These are phyloP conservation scores for Carex sylvatica DNA, from an alignment of 202 grass and related monocot genomes.

Conservation along the genomic window DNA sequence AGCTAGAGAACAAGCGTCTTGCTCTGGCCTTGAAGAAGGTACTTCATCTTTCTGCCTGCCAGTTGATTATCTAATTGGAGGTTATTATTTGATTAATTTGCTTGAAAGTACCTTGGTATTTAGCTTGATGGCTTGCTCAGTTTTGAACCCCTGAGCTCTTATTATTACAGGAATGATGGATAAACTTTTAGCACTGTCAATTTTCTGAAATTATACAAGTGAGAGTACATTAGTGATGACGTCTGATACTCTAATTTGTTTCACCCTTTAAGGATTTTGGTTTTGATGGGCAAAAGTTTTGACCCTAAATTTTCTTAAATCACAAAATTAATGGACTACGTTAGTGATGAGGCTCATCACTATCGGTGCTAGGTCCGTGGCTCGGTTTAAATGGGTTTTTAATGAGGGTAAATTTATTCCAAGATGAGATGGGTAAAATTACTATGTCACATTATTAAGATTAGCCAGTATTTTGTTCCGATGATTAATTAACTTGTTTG, in stretches of 20 bases:
- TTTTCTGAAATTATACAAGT: neutral
- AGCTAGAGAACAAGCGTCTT: slow-evolving; percentile 86
- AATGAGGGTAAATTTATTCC: neutral
- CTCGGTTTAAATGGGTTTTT: neutral
- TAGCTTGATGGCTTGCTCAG: neutral
- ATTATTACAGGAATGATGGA: neutral
- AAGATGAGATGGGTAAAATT: neutral
- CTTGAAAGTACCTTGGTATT: neutral
- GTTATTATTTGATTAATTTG: neutral
- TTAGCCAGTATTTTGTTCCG: neutral
- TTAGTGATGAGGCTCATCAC: neutral
- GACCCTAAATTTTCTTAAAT: neutral
- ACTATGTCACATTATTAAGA: neutral
- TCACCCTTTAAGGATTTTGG: neutral
- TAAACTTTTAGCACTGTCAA: neutral
- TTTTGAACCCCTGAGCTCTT: neutral
- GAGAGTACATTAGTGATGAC: neutral
- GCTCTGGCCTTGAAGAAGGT: slow-evolving; percentile 94
- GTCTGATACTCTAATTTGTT: slow-evolving; percentile 4
- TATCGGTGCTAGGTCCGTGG: no score
- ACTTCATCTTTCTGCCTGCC: neutral
- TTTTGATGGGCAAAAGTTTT: neutral
- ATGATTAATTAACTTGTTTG: neutral
- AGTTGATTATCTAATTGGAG: neutral
- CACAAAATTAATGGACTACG: neutral